Evolutionary conservation across 495 filamentous ascomycete species (phyloP).

Genomic region (Letharia lupina): DNA sequence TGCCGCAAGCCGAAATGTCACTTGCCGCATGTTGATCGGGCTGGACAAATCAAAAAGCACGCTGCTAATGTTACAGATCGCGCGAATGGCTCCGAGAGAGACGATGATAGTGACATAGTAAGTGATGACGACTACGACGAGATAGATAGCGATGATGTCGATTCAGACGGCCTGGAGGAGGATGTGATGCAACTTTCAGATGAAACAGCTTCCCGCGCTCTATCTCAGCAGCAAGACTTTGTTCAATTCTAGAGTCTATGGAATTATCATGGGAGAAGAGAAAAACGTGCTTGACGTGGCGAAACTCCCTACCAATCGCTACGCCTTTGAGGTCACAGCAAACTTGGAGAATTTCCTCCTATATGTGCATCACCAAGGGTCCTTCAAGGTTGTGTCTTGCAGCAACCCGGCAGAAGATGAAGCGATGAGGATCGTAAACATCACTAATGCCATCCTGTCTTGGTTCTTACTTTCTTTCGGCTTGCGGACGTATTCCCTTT

Average conservation of each 20-base stretch:
- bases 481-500: background rate
- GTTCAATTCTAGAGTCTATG: conserved; percentile 44
- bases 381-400: background rate
- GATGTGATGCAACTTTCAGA: conserved; percentile 42
- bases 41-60: conserved; percentile 58
- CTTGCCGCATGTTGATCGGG: conserved; percentile 81
- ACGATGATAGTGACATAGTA: conserved; percentile 66
- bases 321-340: conserved; percentile 2
- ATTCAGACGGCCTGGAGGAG: conserved; percentile 79
- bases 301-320: background rate
- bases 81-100: conserved; percentile 31
- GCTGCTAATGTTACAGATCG: conserved; percentile 35
- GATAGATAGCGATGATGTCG: conserved; percentile 77
- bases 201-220: conserved; percentile 43
- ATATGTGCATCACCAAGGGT: background rate
- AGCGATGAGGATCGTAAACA: background rate
- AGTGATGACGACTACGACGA: conserved; percentile 73
- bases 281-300: background rate
- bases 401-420: background rate
- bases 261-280: background rate
- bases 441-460: background rate
- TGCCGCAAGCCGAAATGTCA: conserved; percentile 80
- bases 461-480: background rate
- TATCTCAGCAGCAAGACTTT: conserved; percentile 61
- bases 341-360: background rate